These are phyloP conservation scores for Yamadazyma trypodendri DNA, from an alignment of 1,139 yeast species.

Conservation along the genomic window DNA sequence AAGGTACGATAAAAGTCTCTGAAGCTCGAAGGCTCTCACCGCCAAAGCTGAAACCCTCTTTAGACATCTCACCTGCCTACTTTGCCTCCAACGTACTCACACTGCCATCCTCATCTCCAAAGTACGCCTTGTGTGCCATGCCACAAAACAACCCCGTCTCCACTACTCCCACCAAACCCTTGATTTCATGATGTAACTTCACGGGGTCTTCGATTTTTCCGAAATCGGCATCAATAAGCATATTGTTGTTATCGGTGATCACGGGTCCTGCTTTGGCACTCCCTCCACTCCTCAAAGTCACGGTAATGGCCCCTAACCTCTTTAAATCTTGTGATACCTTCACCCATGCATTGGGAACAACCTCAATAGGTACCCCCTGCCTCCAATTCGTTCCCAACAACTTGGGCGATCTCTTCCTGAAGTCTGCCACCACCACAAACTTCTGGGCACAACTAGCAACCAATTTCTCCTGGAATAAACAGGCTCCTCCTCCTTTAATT, in stretches of 20 bases:
- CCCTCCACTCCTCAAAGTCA: conserved; percentile 80
- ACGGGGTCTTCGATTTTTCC: conserved; percentile 69
- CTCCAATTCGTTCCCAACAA: conserved; percentile 78
- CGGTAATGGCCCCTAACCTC: conserved; percentile 63
- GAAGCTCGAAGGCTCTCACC: background rate
- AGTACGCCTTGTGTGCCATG: conserved; percentile 77
- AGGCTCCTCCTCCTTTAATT: conserved; percentile 99
- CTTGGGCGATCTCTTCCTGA: conserved; percentile 68
- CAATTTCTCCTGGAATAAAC: conserved; percentile 92
- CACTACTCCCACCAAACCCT: conserved; percentile 86
- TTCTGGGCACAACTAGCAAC: conserved; percentile 79
- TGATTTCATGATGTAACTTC: conserved; percentile 62
- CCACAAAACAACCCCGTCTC: conserved; percentile 87
- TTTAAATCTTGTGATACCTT: conserved; percentile 66
- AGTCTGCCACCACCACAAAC: conserved; percentile 90
- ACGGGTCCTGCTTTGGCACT: conserved; percentile 96
- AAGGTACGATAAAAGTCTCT: background rate
- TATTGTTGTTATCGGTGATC: conserved; percentile 95
- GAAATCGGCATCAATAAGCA: conserved; percentile 90
- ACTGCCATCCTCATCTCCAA: conserved; percentile 79
- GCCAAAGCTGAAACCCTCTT: background rate
- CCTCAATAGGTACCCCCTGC: conserved; percentile 93
- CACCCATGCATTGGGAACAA: conserved; percentile 84
- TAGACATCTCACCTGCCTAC: no score
- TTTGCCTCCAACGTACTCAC: conserved; percentile 27